A percentile compares a stretch with the other conserved stretches of the same genome.
phyloP scores from a whole-genome alignment of 2,329 filamentous ascomycete genomes.

The Trichoderma lentiforme region DNA sequence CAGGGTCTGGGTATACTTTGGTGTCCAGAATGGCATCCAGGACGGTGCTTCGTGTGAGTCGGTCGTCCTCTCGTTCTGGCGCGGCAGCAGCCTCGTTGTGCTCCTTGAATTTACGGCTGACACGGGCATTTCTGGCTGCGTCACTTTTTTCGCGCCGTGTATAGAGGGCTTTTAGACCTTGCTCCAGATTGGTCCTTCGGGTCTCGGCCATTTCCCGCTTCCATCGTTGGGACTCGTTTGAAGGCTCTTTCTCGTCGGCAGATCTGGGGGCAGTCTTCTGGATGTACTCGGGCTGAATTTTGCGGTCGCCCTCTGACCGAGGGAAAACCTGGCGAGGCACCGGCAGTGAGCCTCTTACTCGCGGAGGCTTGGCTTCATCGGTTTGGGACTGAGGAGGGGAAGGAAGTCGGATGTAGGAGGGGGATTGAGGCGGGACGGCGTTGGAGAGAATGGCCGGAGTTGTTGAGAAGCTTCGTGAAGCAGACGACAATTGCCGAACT shows the following conservation, averaged over 20 bases:
- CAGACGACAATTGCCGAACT: constrained; percentile 26
- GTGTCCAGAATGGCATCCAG: constrained; percentile 48
- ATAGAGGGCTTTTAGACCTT: constrained; percentile 69
- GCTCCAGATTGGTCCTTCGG: constrained; percentile 68
- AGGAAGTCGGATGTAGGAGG: constrained; percentile 81
- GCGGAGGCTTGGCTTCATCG: constrained; percentile 44
- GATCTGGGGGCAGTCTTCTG: constrained; percentile 56
- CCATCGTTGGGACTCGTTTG: constrained; percentile 51
- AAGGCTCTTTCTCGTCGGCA: constrained; percentile 36
- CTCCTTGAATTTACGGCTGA: constrained; percentile 45
- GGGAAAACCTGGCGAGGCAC: constrained; percentile 79
- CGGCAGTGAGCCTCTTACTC: constrained; percentile 75
- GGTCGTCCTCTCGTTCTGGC: constrained; percentile 71
- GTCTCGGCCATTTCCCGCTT: constrained; percentile 69
- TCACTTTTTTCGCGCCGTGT: constrained; percentile 55
- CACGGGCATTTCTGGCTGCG: constrained; percentile 33
- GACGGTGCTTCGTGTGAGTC: constrained; percentile 68
- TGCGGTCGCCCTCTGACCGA: constrained; percentile 52
- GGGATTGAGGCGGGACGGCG: constrained; percentile 78
- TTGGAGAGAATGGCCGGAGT: constrained; percentile 41
- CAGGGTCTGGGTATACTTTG: constrained; percentile 57
- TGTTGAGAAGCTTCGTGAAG: constrained; percentile 34
- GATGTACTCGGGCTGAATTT: constrained; percentile 61
- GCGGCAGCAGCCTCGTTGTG: constrained; percentile 52
- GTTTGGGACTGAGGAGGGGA: constrained; percentile 74